Base-by-base conservation (phyloP, 2,329 filamentous ascomycete genomes). In the Fusarium nisikadoi region DNA sequence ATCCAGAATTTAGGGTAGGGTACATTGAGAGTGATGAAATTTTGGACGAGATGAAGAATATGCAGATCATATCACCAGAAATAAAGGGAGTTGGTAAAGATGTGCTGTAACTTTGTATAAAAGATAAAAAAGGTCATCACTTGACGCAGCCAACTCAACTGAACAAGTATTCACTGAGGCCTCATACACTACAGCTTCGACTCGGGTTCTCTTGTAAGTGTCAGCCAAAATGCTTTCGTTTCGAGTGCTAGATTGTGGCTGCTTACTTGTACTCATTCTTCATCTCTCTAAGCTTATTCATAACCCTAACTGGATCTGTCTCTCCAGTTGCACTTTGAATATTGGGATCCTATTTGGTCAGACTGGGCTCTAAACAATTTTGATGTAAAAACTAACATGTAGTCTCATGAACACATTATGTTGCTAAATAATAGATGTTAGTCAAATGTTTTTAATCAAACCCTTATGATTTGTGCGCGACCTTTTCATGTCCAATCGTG, bases 391-490 rank as follows among this genome's bases (percentile, higher is more conserved):
- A 5, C 36, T 20, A 43, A 43, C 36, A 25, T 43, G 16, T 1
- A 43, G 16, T 19, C 27, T 54, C 52, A 54, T 54, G 8, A 54
- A 54, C 2, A 54, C 16, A 2, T 54, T 54, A 6, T 54, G 52
- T 20, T 11, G 27, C 52, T 54, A 20, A 14, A 43, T 3, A 43
- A 8, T 8, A 13, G 8, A 54, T 1, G 7, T 54, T 3, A 31
- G 25, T 31, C 3, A 27, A 14, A 2, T 11, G 3, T 5, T 16
- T 1, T 11, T 1, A 6, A 23, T 14, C 1, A 43, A 43, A 0
- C 1, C 14, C 14, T 4, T 17, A 4, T 9, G 6, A 14, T 2
- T 23, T 54, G 6, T 13, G 20, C 8, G 2, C 27, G 2, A 54
- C 36, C 52, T 54, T 54, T 43, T 54, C 52, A 29, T 43, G 16